Evolutionary conservation across 78 protist genomes (phyloP), one percentile per base, ranked within the genome.

Genomic region (Cavenderia fasciculata): DNA sequence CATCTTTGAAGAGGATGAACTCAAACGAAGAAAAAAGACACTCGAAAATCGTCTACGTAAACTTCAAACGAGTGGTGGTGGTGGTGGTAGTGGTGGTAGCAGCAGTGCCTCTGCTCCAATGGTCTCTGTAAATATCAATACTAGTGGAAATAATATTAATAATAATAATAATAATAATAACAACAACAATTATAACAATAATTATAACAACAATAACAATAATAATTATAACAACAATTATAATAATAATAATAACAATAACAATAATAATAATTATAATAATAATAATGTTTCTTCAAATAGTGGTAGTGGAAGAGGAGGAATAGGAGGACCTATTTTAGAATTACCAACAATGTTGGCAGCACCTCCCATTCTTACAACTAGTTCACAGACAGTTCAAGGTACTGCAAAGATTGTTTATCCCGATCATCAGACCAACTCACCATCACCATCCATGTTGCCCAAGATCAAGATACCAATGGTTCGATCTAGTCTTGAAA

Each of bases 391-490:
- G n/a, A n/a, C n/a, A n/a, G n/a, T n/a, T n/a, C n/a, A n/a, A n/a
- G n/a, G n/a, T 74, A 41, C 12, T 31, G 14, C 12, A 11, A 62
- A 62, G 36, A 52, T 27, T 38, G 11, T 11, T 25, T 16, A 21
- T 2, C 11, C 61, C 40, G 21, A 52, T 59, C 10, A 1, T 2
- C 33, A 52, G 7, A 36, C 29, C 5, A 21, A 3, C 4, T 21
- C 23, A 14, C 36, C 51, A 25, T 36, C 85, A 25, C 34, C 36
- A n/a, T 62, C 18, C 19, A 10, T 34, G 51, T 66, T 31, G 7
- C 54, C 68, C 46, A 62, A 74, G 68, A 61, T 41, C 59, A 59
- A 41, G 46, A 40, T 84, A 33, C 70, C 66, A 29, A 63, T 85
- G 51, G 63, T 57, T 4, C 29, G 44, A 47, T 56, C 31, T 59